Evolutionary conservation across 345 rosid genomes (phyloP), one percentile per base, ranked within the genome.

Genomic region (Barbarea vulgaris): DNA sequence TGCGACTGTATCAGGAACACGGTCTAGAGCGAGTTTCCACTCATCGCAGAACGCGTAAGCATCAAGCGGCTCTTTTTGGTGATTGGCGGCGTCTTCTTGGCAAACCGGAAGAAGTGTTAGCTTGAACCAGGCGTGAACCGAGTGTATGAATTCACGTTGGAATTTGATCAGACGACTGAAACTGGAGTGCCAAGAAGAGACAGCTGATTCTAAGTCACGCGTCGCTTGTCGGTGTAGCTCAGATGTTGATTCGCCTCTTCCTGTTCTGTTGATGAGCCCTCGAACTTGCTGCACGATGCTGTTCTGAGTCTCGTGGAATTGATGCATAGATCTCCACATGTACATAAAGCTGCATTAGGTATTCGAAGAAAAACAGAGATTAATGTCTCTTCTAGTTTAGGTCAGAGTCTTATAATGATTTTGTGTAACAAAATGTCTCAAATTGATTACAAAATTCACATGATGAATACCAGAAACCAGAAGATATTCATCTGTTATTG

Each of bases 241-340:
- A 37, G 97, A 87, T 39, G 98, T 92, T 42, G 96, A 90, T 77
- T 90, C 85, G 7, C 97, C 96, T 74, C 76, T 92, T 54, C 80
- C 79, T 22, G 95, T 80, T 69, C 34, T 85, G 84, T 86, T 85
- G 69, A 90, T 83, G 46, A 94, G 97, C 41, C 97, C 98, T 28
- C 84, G 83, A 14, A 92, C 97, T 83, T 94, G 98, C 83, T 92
- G 96, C 69, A 94, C 97, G 14, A 92, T 87, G 81, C 77, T 77
- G 74, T 75, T 89, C 82, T 94, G 97, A 63, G 87, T 79, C 80
- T 94, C 96, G 51, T 94, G 98, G 83, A 70, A 85, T 59, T 88
- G 91, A 71, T 94, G 83, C 98, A 92, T 92, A 6, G 90, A 82
- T 74, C 67, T 87, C 98, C 98, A 94, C 98, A 94, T 88, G 80